phyloP scores from a whole-genome alignment of 2,329 filamentous ascomycete species.

The Sporothrix pallida region DNA sequence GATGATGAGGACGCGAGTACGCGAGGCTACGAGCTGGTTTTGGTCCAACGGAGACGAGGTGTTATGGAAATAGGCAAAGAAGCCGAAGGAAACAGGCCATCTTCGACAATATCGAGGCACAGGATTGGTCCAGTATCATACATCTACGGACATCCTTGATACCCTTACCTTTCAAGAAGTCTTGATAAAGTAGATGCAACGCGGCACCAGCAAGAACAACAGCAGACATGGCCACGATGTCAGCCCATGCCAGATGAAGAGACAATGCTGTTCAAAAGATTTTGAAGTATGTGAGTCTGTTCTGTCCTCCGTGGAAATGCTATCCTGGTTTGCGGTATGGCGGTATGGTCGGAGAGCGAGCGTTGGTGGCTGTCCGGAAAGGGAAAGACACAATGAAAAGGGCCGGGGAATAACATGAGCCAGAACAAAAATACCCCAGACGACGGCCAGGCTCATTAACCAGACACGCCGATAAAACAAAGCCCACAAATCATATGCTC shows the following conservation, averaged over 20 bases:
- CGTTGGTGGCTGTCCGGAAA: slow-evolving; percentile 3
- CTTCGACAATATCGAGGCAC: neutral
- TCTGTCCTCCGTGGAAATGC: neutral
- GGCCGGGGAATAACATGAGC: neutral
- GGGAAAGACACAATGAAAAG: neutral
- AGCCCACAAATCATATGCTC: neutral
- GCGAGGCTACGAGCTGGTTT: neutral
- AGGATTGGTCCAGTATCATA: neutral
- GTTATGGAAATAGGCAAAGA: neutral
- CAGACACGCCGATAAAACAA: slow-evolving; percentile 26
- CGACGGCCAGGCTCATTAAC: slow-evolving; percentile 3
- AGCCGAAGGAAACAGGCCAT: slow-evolving; percentile 3
- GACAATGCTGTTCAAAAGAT: neutral
- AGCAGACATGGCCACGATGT: neutral
- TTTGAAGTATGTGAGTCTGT: neutral
- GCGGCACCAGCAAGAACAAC: neutral
- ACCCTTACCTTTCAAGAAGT: neutral
- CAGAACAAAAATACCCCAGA: neutral
- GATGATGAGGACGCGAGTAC: neutral
- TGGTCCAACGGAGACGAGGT: neutral
- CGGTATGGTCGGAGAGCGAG: neutral
- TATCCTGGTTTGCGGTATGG: slow-evolving; percentile 20
- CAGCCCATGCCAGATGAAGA: neutral
- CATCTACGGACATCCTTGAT: neutral
- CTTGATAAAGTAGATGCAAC: neutral